phyloP scores from a whole-genome alignment of 192 early-diverging fungal species.

The Entomortierella lignicola region DNA sequence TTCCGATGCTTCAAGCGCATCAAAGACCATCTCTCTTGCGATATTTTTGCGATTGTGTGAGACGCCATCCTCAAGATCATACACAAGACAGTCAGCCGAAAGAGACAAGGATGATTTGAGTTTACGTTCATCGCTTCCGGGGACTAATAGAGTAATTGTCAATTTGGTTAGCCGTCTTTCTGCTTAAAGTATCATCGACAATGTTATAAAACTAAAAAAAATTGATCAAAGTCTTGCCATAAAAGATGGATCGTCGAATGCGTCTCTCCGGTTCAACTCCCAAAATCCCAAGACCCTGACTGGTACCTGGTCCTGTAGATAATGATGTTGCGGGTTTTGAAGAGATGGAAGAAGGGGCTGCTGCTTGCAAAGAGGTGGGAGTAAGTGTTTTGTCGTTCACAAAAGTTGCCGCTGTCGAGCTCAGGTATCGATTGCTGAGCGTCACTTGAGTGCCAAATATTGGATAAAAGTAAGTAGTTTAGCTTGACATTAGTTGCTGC shows the following conservation, averaged over 20 bases:
- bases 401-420: conserved; percentile 1
- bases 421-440: conserved; percentile 15
- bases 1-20: conserved; percentile 76
- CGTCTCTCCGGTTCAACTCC: conserved; percentile 37
- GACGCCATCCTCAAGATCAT: conserved; percentile 95
- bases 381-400: conserved; percentile 11
- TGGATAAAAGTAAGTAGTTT: background rate
- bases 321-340: background rate
- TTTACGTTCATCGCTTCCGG: conserved; percentile 91
- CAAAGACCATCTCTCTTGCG: conserved; percentile 77
- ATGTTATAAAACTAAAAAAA: background rate
- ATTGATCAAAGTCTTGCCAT: conserved; percentile 23
- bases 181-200: too few relatives aligned
- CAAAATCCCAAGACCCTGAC: background rate
- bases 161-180: background rate
- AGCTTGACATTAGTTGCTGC: background rate
- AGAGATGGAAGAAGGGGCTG: conserved; percentile 9
- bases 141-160: conserved; percentile 60
- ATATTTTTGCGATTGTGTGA: conserved; percentile 82
- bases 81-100: conserved; percentile 85
- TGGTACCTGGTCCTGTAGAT: background rate
- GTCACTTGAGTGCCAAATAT: background rate
- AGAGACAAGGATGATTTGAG: conserved; percentile 78
- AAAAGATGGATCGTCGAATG: conserved; percentile 53
- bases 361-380: background rate